phyloP scores from a whole-genome alignment of 1,139 yeast species.

The Yamadazyma diospyri region DNA sequence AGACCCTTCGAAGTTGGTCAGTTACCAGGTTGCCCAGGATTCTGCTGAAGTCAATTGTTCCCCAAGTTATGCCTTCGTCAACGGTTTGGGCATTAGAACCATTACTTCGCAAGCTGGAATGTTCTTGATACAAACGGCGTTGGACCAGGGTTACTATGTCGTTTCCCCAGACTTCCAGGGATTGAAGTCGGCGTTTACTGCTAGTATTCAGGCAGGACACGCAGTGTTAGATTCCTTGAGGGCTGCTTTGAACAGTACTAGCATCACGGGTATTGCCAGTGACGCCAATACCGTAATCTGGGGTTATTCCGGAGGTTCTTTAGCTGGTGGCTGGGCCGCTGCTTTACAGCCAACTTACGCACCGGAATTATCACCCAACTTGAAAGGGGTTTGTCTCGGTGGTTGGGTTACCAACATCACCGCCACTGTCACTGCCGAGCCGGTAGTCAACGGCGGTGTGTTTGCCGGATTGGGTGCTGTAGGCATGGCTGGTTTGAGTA shows the following conservation, averaged over 20 bases:
- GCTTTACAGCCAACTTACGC: constrained; percentile 33
- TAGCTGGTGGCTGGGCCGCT: constrained; percentile 40
- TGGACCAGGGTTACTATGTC: constrained; percentile 29
- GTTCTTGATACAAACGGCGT: constrained; percentile 21
- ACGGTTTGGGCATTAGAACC: constrained; percentile 20
- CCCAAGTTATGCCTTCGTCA: constrained; percentile 27
- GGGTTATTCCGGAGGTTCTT: constrained; percentile 42
- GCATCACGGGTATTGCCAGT: constrained; percentile 25
- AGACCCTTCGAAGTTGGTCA: constrained; percentile 24
- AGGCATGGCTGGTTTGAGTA: constrained; percentile 26
- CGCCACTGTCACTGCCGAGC: constrained; percentile 18
- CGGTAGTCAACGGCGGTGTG: constrained; percentile 20
- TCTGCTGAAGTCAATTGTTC: constrained; percentile 28
- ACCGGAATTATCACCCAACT: constrained; percentile 23
- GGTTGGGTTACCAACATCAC: constrained; percentile 31
- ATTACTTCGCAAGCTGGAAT: constrained; percentile 23
- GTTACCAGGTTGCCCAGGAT: constrained; percentile 34
- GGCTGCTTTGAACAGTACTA: constrained; percentile 23
- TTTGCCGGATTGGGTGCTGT: constrained; percentile 28
- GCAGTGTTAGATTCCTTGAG: constrained; percentile 30
- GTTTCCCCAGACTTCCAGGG: constrained; percentile 36
- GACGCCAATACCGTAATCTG: constrained; percentile 28
- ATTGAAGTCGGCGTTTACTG: constrained; percentile 27
- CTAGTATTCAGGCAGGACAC: constrained; percentile 29
- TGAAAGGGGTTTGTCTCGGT: constrained; percentile 32